A percentile compares a stretch with the other conserved stretches of the same genome.
Conservation (phyloP, 83 land plant genomes). For the Larix sibirica region DNA sequence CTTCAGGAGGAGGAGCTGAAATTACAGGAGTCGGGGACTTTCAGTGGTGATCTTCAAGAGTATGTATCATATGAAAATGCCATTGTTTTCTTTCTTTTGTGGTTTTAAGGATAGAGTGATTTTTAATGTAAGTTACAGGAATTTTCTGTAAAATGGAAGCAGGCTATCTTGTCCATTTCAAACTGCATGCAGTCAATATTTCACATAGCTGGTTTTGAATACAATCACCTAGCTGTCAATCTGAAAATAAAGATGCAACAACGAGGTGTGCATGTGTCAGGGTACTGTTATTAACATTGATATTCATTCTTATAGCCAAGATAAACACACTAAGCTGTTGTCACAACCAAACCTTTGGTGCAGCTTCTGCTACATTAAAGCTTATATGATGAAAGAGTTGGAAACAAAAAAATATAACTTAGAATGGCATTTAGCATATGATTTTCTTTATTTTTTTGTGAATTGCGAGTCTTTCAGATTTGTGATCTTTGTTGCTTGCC, state of each 20-base stretch:
- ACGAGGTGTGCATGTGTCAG: background rate
- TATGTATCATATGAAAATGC: constrained; percentile 26
- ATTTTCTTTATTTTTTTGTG: too few relatives aligned
- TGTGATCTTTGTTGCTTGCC: too few relatives aligned
- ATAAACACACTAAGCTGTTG: too few relatives aligned
- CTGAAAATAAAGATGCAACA: background rate
- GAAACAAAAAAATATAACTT: too few relatives aligned
- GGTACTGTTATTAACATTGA: too few relatives aligned
- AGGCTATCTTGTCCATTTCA: background rate
- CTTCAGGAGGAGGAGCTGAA: constrained; percentile 71
- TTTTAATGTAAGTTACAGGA: background rate
- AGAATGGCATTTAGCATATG: too few relatives aligned
- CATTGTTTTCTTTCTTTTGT: background rate
- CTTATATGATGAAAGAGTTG: too few relatives aligned
- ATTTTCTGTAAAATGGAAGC: background rate
- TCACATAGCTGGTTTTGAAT: background rate
- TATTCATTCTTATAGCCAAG: too few relatives aligned
- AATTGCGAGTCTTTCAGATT: too few relatives aligned
- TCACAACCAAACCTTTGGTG: too few relatives aligned
- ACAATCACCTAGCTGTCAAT: background rate
- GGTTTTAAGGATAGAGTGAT: background rate
- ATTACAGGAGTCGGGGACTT: constrained; percentile 56
- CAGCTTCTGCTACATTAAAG: too few relatives aligned
- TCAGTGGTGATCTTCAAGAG: constrained; percentile 71
- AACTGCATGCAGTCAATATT: background rate